Base-by-base conservation (phyloP, 331 rosid species). In the Prunus yedoensis region DNA sequence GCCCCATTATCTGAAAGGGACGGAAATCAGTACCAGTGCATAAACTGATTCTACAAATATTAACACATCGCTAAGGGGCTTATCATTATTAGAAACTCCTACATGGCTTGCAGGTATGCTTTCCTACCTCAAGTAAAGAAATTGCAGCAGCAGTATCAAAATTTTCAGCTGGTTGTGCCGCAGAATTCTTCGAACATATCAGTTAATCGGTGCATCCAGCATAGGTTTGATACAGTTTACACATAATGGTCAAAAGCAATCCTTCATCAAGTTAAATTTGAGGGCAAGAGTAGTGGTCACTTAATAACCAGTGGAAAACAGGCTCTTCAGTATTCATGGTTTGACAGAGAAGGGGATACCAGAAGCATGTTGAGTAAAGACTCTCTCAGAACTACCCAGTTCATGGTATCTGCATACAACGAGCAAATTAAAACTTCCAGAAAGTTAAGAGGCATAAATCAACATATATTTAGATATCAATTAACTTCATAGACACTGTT, bases 311-410 rank as follows among this genome's bases (percentile, higher is more conserved):
- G 70, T 50, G 32, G 65, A 63, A 69, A 46, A 67, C 71, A 51
- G 38, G 65, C 65, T 61, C 52, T 77, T 67, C 66, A 59, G 66
- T 47, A 54, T 28, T 74, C 74, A 74, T 38, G 73, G 75, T 72
- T 64, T 54, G 50, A 66, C 41, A 51, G 62, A 76, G 62, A 87
- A 30, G 16, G 13, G 57, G 6, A 70, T 90, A 94, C 96, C 96
- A 90, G 85, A 77, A 90, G 77, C 83, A 80, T 64, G 81, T 88
- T 89, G 73, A 94, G 89, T 78, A 87, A 87, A 50, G 97, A 94
- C 70, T 91, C 96, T 87, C 91, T 87, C 81, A 91, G 86, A 69
- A 81, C 71, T 78, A 68, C 82, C 98, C 98, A 90, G 65, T 71
- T 77, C 83, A 66, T 50, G 72, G 84, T 83, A 68, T 87, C 97